These are phyloP conservation scores for Aspergillus egyptiacus DNA, from an alignment of 495 filamentous ascomycete genomes.

Conservation along the genomic window DNA sequence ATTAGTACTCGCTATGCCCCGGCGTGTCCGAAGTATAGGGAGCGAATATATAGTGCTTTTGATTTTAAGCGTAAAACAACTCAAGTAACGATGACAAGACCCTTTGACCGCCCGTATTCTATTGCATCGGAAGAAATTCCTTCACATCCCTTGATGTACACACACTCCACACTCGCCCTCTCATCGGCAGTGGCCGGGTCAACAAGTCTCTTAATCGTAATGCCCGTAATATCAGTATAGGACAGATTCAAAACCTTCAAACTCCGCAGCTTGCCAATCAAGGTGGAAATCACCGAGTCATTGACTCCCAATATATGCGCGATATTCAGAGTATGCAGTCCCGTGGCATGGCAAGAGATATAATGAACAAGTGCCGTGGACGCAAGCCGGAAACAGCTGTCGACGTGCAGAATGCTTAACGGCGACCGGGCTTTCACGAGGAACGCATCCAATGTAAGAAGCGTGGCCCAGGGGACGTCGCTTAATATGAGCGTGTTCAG, in stretches of 20 bases:
- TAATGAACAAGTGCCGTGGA: neutral
- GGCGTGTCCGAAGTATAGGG: no score
- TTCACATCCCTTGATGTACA: constrained; percentile 30
- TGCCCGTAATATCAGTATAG: constrained; percentile 32
- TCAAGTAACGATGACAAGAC: constrained; percentile 24
- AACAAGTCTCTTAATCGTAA: constrained; percentile 26
- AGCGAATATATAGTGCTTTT: no score
- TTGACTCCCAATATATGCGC: constrained; percentile 19
- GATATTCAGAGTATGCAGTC: constrained; percentile 29
- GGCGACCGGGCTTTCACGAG: constrained; percentile 20
- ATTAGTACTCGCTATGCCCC: no score
- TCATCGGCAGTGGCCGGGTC: constrained; percentile 13
- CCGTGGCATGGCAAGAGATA: constrained; percentile 10
- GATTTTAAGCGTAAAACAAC: no score
- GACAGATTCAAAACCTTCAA: constrained; percentile 33
- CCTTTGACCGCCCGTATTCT: constrained; percentile 29
- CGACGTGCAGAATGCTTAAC: constrained; percentile 25
- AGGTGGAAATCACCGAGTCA: constrained; percentile 14
- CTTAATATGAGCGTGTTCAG: constrained; percentile 31
- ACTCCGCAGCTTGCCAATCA: constrained; percentile 17
- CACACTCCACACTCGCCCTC: constrained; percentile 13
- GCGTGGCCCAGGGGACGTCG: constrained; percentile 23
- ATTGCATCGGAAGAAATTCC: constrained; percentile 34
- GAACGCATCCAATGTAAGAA: constrained; percentile 15
- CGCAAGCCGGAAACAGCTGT: constrained; percentile 22